phyloP scores from a whole-genome alignment of 1,284 basidiomycete genomes.

The Ganoderma sp. region DNA sequence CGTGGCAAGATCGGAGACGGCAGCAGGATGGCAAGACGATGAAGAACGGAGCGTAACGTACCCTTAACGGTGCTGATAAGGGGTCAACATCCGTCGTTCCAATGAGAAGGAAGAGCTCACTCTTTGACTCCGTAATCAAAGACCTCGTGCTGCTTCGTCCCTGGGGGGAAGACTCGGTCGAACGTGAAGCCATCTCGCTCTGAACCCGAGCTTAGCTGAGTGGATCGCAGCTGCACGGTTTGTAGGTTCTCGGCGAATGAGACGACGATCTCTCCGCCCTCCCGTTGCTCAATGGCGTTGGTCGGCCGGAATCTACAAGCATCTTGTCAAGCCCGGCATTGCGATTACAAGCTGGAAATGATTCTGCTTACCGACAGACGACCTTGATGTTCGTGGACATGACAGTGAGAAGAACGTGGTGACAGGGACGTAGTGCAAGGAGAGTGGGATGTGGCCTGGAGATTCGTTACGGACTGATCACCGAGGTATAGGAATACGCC shows the following conservation, averaged over 20 bases:
- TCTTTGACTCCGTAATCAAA: conserved; percentile 99
- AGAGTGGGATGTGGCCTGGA: conserved; percentile 24
- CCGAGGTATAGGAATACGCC: conserved; percentile 33
- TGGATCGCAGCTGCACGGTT: conserved; percentile 82
- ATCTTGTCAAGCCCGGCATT: not conserved
- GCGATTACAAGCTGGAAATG: conserved; percentile 34
- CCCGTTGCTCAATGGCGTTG: conserved; percentile 90
- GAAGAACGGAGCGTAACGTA: conserved; percentile 39
- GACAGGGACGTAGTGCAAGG: conserved; percentile 25
- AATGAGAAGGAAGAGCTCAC: conserved; percentile 52
- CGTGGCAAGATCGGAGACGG: not conserved
- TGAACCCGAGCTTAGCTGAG: conserved; percentile 69
- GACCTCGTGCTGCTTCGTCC: conserved; percentile 90
- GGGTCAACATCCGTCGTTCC: conserved; percentile 16
- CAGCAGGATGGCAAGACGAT: not conserved
- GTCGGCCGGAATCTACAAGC: conserved; percentile 87
- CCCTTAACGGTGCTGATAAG: conserved; percentile 76
- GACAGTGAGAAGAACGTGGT: conserved; percentile 24
- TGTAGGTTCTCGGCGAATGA: conserved; percentile 86
- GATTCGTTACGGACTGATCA: conserved; percentile 23
- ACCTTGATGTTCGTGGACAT: conserved; percentile 93
- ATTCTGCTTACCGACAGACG: conserved; percentile 78
- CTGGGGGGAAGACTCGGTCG: conserved; percentile 96
- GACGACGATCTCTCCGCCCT: conserved; percentile 91
- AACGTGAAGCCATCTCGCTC: conserved; percentile 96